phyloP scores from a whole-genome alignment of 2,329 filamentous ascomycete genomes.

The Erysiphe pulchra region DNA sequence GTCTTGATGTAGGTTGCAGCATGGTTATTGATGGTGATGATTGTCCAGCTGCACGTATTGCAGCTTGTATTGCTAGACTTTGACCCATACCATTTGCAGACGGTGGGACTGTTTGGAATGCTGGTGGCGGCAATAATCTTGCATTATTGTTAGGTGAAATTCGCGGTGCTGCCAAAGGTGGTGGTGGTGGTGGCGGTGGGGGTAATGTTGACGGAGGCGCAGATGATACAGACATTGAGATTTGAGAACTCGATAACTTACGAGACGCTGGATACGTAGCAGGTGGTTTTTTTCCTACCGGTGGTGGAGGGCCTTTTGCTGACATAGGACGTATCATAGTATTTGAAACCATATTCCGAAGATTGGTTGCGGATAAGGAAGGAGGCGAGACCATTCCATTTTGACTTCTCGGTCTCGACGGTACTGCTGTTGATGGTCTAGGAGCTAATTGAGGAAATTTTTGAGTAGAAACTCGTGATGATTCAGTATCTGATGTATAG shows the following conservation, averaged over 20 bases:
- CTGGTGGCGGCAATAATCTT: constrained; percentile 7
- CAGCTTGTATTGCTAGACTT: constrained; percentile 20
- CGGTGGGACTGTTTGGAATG: constrained; percentile 15
- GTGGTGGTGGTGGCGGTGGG: constrained; percentile 15
- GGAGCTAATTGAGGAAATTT: constrained; percentile 37
- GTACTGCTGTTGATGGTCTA: constrained; percentile 30
- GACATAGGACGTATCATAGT: constrained; percentile 30
- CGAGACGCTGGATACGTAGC: constrained; percentile 28
- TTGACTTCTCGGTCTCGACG: constrained; percentile 24
- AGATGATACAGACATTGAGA: constrained; percentile 13
- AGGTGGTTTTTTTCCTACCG: constrained; percentile 50
- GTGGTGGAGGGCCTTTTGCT: constrained; percentile 48
- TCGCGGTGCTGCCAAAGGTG: constrained; percentile 13
- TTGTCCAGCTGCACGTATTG: constrained; percentile 20
- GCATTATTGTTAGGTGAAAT: constrained; percentile 5
- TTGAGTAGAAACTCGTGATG: constrained; percentile 62
- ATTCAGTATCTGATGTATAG: constrained; percentile 30
- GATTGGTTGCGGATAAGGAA: constrained; percentile 26
- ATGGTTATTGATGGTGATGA: constrained; percentile 14
- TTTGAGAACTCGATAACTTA: constrained; percentile 22
- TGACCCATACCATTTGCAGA: constrained; percentile 10
- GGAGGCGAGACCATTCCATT: constrained; percentile 23
- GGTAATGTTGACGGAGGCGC: constrained; percentile 8
- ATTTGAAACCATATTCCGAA: constrained; percentile 29
- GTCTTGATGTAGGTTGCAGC: constrained; percentile 10